Evolutionary conservation across 2,329 filamentous ascomycete genomes (phyloP).

Genomic region (Curvularia spicifera): DNA sequence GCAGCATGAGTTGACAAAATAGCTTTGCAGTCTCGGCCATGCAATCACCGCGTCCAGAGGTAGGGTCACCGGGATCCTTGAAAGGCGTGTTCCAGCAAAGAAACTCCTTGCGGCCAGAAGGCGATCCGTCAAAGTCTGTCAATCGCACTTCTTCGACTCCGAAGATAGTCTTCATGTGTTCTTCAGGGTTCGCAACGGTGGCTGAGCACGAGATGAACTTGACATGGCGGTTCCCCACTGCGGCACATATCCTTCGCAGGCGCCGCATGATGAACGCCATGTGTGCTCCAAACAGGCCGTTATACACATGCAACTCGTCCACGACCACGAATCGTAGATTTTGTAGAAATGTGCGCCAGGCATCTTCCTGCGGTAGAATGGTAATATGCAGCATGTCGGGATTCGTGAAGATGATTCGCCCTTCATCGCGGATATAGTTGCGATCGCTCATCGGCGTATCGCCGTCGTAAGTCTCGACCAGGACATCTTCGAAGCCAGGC

Average conservation of each 20-base stretch:
- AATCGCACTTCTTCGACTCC: slow-evolving; percentile 81
- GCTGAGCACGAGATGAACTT: slow-evolving; percentile 96
- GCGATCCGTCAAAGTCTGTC: slow-evolving; percentile 91
- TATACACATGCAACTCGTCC: slow-evolving; percentile 93
- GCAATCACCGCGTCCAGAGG: slow-evolving; percentile 82
- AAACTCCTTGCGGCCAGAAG: slow-evolving; percentile 91
- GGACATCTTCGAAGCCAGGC: slow-evolving; percentile 72
- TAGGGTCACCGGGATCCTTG: slow-evolving; percentile 85
- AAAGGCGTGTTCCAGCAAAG: slow-evolving; percentile 97
- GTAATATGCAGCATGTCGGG: slow-evolving; percentile 97
- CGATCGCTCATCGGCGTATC: slow-evolving; percentile 85
- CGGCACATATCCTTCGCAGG: slow-evolving; percentile 84
- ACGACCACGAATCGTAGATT: slow-evolving; percentile 87
- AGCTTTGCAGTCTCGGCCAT: slow-evolving; percentile 86
- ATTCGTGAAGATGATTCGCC: slow-evolving; percentile 94
- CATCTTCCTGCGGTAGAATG: slow-evolving; percentile 88
- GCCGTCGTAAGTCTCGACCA: slow-evolving; percentile 95
- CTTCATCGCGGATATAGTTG: slow-evolving; percentile 83
- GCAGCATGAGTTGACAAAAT: slow-evolving; percentile 86
- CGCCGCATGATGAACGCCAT: slow-evolving; percentile 94
- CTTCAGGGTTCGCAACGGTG: slow-evolving; percentile 88
- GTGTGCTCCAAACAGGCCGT: slow-evolving; percentile 91
- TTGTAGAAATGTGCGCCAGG: slow-evolving; percentile 86
- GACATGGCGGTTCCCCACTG: slow-evolving; percentile 82
- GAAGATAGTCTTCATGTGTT: slow-evolving; percentile 95